phyloP scores from a whole-genome alignment of 345 rosid genomes.

The Pistacia atlantica region DNA sequence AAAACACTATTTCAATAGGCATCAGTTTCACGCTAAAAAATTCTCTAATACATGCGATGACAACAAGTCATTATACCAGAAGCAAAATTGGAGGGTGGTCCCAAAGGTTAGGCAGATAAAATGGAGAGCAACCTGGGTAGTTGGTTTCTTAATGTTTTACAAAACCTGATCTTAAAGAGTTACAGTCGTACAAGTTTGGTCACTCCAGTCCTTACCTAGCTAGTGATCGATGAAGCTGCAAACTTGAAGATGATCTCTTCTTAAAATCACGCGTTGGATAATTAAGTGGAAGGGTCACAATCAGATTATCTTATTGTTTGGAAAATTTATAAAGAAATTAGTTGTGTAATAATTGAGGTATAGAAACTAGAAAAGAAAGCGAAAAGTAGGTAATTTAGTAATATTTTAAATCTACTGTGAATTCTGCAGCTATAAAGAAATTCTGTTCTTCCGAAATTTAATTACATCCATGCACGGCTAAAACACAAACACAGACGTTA shows the following conservation, averaged over 20 bases:
- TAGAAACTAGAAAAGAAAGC: no score
- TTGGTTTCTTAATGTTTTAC: background rate
- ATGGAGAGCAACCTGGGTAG: background rate
- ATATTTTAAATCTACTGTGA: no score
- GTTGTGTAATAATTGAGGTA: no score
- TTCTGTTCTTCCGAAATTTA: no score
- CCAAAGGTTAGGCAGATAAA: background rate
- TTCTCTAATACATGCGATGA: background rate
- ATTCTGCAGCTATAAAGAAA: no score
- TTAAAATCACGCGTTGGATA: background rate
- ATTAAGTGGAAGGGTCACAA: no score
- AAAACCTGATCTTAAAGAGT: background rate
- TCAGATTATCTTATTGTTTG: no score
- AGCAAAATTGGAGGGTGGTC: background rate
- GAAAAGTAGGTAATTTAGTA: no score
- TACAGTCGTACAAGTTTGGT: conserved; percentile 4
- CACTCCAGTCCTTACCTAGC: background rate
- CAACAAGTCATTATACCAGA: background rate
- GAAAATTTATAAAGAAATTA: no score
- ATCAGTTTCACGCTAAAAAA: background rate
- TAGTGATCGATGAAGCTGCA: no score
- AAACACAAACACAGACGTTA: no score
- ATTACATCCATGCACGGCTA: no score
- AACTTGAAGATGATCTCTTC: background rate
- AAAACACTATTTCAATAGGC: background rate